These are phyloP conservation scores for Rusavskia elegans DNA, from an alignment of 495 filamentous ascomycete species.

Conservation along the genomic window DNA sequence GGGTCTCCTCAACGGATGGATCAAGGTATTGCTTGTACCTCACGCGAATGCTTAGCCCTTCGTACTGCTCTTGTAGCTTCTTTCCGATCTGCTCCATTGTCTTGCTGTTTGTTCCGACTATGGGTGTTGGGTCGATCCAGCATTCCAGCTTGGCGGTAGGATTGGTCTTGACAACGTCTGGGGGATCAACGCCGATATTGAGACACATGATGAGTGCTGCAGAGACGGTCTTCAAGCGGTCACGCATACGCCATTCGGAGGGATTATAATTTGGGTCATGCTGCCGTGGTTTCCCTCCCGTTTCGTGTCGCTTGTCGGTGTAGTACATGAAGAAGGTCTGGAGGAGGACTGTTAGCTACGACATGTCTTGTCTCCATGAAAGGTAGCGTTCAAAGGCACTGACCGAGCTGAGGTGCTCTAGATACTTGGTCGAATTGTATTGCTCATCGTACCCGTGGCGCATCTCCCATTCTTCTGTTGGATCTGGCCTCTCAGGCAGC, in stretches of 20 bases:
- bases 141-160: constrained; percentile 89
- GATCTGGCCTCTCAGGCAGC: not conserved
- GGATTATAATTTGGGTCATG: constrained; percentile 42
- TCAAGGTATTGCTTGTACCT: constrained; percentile 94
- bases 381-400: constrained; percentile 19
- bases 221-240: constrained; percentile 90
- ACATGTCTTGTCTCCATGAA: not conserved
- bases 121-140: constrained; percentile 82
- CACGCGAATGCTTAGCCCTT: constrained; percentile 82
- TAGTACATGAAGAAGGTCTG: constrained; percentile 97
- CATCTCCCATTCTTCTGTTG: constrained; percentile 29
- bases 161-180: constrained; percentile 86
- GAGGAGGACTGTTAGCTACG: not conserved
- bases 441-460: constrained; percentile 49
- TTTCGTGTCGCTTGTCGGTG: constrained; percentile 93
- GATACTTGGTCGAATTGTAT: constrained; percentile 41
- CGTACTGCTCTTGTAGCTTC: constrained; percentile 85
- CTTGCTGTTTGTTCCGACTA: constrained; percentile 54
- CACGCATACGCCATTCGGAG: constrained; percentile 92
- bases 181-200: constrained; percentile 94
- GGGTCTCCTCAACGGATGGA: constrained; percentile 90
- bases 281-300: constrained; percentile 76
- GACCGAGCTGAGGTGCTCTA: constrained; percentile 42
- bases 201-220: constrained; percentile 87
- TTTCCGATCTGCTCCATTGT: constrained; percentile 91